Evolutionary conservation across 2,329 filamentous ascomycete genomes (phyloP).

Genomic region (Fusarium acutatum): DNA sequence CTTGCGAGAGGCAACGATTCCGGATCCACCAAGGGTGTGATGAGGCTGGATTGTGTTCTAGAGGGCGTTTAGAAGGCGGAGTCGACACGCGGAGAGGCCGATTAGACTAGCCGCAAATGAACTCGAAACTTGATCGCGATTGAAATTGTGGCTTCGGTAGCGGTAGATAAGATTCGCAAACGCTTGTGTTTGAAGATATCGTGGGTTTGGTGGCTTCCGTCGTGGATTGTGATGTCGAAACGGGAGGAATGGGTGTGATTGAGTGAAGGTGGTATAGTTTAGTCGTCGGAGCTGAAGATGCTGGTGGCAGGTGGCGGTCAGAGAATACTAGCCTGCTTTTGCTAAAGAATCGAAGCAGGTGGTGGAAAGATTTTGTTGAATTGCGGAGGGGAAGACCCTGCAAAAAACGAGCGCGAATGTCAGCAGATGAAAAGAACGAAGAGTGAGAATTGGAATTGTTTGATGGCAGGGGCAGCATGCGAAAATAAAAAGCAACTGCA

Average conservation of each 20-base stretch:
- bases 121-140: constrained; percentile 10
- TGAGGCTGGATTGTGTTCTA: constrained; percentile 30
- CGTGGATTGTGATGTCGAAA: neutral
- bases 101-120: constrained; percentile 26
- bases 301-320: constrained; percentile 28
- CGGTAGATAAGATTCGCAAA: neutral
- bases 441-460: neutral
- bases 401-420: neutral
- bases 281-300: constrained; percentile 8
- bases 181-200: neutral
- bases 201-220: constrained; percentile 15
- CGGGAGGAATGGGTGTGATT: constrained; percentile 6
- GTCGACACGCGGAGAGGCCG: constrained; percentile 27
- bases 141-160: constrained; percentile 14
- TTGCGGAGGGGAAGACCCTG: constrained; percentile 14
- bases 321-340: constrained; percentile 22
- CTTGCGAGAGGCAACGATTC: constrained; percentile 19
- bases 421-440: constrained; percentile 11
- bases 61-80: constrained; percentile 25
- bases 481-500: constrained; percentile 1
- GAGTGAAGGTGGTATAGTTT: neutral
- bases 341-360: constrained; percentile 10
- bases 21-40: constrained; percentile 33
- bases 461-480: constrained; percentile 5
- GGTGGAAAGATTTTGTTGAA: neutral